phyloP scores from a whole-genome alignment of 2,329 filamentous ascomycete genomes.

The Metarhizium humberi region DNA sequence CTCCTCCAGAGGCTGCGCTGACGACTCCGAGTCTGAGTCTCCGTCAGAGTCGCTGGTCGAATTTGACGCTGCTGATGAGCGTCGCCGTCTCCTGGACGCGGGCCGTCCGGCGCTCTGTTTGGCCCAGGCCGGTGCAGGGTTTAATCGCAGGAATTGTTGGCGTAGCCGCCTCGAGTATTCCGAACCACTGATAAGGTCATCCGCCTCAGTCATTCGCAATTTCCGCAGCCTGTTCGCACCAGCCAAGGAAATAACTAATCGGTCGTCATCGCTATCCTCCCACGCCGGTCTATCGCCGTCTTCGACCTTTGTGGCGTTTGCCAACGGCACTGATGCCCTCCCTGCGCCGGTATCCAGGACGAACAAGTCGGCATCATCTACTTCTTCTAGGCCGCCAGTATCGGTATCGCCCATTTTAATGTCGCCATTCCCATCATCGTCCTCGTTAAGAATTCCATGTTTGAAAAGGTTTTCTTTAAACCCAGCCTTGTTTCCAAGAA shows the following conservation, averaged over 20 bases:
- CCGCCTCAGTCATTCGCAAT: constrained; percentile 67
- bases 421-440: constrained; percentile 32
- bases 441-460: constrained; percentile 10
- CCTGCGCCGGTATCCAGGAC: constrained; percentile 63
- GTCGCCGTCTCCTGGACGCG: constrained; percentile 40
- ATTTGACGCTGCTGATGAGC: constrained; percentile 42
- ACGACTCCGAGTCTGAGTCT: constrained; percentile 50
- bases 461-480: constrained; percentile 67
- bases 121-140: constrained; percentile 54
- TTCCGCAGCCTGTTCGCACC: constrained; percentile 65
- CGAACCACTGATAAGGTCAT: constrained; percentile 77
- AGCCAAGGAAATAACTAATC: constrained; percentile 73
- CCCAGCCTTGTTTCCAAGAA: constrained; percentile 78
- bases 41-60: constrained; percentile 45
- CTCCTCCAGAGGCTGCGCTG: constrained; percentile 66
- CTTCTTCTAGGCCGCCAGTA: constrained; percentile 45
- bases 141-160: constrained; percentile 59
- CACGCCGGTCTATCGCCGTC: constrained; percentile 53
- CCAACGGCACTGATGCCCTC: constrained; percentile 14
- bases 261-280: constrained; percentile 95
- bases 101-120: constrained; percentile 35
- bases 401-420: constrained; percentile 32
- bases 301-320: constrained; percentile 12
- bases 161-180: constrained; percentile 78
- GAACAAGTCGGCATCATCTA: constrained; percentile 75